Evolutionary conservation across 176 grass and related monocot species (phyloP).

Genomic region (Avena insularis): DNA sequence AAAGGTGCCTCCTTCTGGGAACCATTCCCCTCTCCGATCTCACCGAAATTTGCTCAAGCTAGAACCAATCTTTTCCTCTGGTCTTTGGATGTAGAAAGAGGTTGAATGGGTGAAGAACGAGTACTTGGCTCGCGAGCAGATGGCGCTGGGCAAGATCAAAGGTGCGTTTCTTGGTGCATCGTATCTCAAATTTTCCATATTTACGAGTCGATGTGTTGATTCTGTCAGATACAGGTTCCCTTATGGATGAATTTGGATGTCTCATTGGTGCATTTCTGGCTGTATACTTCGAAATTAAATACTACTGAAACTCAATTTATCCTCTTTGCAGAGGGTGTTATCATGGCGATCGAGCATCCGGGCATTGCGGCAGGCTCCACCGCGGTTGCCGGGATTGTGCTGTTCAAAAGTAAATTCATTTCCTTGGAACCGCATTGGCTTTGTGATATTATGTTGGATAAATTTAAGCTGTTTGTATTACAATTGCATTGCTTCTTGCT

Average conservation of each 20-base stretch:
- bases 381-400: constrained; percentile 49
- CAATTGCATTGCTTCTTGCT: background rate
- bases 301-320: background rate
- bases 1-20: constrained; percentile 30
- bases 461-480: background rate
- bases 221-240: background rate
- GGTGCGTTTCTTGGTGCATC: background rate
- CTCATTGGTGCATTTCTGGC: background rate
- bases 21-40: constrained; percentile 37
- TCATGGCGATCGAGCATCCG: constrained; percentile 52
- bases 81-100: constrained; percentile 21
- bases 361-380: constrained; percentile 47
- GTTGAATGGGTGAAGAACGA: constrained; percentile 52
- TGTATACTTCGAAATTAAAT: background rate
- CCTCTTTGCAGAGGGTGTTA: constrained; percentile 49
- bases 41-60: background rate
- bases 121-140: constrained; percentile 44
- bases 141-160: constrained; percentile 64
- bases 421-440: background rate
- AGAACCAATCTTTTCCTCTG: background rate
- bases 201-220: background rate
- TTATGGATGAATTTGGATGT: background rate
- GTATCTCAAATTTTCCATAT: background rate
- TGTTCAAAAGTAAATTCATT: constrained; percentile 53
- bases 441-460: constrained; percentile 9